Evolutionary conservation across 1,139 yeast species (phyloP), one percentile per base, ranked within the genome.

Genomic region (Pichia sp.): DNA sequence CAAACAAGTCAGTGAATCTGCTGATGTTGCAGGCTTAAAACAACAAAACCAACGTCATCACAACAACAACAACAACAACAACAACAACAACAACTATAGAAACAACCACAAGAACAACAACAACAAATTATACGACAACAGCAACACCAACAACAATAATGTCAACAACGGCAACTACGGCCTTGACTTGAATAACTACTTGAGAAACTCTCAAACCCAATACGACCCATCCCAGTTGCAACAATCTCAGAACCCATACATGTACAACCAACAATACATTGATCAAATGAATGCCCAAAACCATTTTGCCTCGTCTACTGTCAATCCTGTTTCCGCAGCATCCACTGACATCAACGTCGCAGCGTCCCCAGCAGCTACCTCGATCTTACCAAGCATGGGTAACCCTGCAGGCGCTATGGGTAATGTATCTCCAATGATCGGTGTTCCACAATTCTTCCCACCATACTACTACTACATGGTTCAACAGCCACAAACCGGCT

Each of bases 121-220:
- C 56, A 57, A 51, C 49, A 48, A 50, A 53, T 44, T 42, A 52
- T 48, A 58, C 53, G 60, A 47, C 57, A 59, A 55, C 62, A 56
- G 58, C 58, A 60, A 41, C 61, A 22, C 3, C 42, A 60, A 49
- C 64, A 22, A 13, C 25, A 60, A 49, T 64, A 59, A 52, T 10
- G 60, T 55, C 34, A 49, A 60, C 48, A 60, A 53, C 64, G 61
- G 58, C 59, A 60, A 56, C 56, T 58, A 55, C 55, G 63, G 60
- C 53, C 57, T 59, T 36, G 63, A 64, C 50, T 61, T 58, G 51
- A 63, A 58, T 62, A 67, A 60, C 57, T 62, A 57, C 61, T 54
- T 56, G 47, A 60, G 58, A 58, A 61, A 59, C 49, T 61, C 60
- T 58, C 56, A 62, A 58, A 19, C 56, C 19, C 56, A 54, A 44